Percentiles rank a stretch among this genome's conserved stretches.
Evolutionary conservation across 257 asterid species (phyloP).

Genomic region (Solanum virginianum): DNA sequence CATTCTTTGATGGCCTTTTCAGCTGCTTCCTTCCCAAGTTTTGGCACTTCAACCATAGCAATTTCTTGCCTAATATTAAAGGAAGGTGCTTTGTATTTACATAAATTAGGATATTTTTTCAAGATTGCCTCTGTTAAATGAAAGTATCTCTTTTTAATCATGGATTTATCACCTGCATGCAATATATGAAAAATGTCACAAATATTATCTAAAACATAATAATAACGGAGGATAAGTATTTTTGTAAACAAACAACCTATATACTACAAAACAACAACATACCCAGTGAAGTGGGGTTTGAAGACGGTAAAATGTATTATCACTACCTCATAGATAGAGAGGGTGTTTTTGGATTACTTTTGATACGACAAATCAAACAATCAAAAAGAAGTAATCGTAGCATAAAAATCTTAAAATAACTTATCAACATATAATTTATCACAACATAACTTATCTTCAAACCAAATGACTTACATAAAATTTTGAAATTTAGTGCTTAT

Average conservation of each 20-base stretch:
- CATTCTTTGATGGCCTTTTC: not conserved
- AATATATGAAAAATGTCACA: not conserved
- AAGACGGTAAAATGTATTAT: too few relatives aligned
- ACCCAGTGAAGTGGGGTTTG: too few relatives aligned
- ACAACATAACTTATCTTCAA: too few relatives aligned
- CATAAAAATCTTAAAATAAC: not conserved
- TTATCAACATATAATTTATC: too few relatives aligned
- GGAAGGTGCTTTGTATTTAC: not conserved
- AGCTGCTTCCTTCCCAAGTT: not conserved
- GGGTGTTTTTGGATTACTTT: too few relatives aligned
- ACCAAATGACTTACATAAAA: too few relatives aligned
- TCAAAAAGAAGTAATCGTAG: too few relatives aligned
- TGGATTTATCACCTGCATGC: not conserved
- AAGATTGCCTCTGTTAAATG: not conserved
- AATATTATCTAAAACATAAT: not conserved
- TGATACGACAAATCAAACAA: too few relatives aligned
- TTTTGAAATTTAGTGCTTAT: too few relatives aligned
- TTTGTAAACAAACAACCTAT: too few relatives aligned
- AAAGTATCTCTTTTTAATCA: not conserved
- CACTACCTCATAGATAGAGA: too few relatives aligned
- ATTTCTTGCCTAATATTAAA: conserved; percentile 6
- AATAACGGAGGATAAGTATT: not conserved
- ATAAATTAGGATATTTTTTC: not conserved
- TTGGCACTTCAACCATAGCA: not conserved
- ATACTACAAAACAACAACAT: too few relatives aligned